A percentile compares a stretch with the other conserved stretches of the same genome.
These are phyloP conservation scores for Anaeramoeba flamelloides DNA, from an alignment of 78 protist species.

Conservation along the genomic window DNA sequence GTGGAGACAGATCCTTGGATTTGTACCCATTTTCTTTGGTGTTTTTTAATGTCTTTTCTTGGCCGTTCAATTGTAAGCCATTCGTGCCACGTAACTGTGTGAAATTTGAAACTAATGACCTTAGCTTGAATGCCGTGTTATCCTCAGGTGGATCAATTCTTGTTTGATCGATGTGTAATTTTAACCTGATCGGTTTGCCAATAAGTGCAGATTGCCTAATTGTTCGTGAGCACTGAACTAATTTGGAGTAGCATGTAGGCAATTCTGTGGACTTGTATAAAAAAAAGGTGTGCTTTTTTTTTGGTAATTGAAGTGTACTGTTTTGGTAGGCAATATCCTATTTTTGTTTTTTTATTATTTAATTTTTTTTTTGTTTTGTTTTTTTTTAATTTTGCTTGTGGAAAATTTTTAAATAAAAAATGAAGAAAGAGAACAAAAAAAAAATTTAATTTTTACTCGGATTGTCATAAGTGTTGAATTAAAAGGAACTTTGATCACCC, in stretches of 20 bases:
- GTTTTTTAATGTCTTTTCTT: too few relatives aligned
- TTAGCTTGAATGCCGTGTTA: neutral
- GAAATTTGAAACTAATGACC: neutral
- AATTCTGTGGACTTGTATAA: neutral
- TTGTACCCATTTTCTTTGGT: too few relatives aligned
- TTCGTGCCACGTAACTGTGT: too few relatives aligned
- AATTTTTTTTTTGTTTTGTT: neutral
- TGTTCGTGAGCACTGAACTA: neutral
- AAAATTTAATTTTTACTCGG: neutral
- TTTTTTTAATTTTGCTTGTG: neutral
- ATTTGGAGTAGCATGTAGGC: neutral
- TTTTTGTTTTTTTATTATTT: neutral
- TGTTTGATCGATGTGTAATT: neutral
- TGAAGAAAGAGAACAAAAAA: neutral
- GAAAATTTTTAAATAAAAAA: neutral
- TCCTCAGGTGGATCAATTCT: neutral
- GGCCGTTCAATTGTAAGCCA: too few relatives aligned
- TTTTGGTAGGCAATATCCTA: too few relatives aligned
- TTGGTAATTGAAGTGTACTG: too few relatives aligned
- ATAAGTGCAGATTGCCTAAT: neutral
- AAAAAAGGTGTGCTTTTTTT: too few relatives aligned
- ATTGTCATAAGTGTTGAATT: neutral
- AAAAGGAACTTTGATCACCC: neutral
- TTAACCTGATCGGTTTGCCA: neutral
- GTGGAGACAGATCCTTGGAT: too few relatives aligned